These are phyloP conservation scores for Prunella vulgaris DNA, from an alignment of 257 asterid genomes.

Conservation along the genomic window DNA sequence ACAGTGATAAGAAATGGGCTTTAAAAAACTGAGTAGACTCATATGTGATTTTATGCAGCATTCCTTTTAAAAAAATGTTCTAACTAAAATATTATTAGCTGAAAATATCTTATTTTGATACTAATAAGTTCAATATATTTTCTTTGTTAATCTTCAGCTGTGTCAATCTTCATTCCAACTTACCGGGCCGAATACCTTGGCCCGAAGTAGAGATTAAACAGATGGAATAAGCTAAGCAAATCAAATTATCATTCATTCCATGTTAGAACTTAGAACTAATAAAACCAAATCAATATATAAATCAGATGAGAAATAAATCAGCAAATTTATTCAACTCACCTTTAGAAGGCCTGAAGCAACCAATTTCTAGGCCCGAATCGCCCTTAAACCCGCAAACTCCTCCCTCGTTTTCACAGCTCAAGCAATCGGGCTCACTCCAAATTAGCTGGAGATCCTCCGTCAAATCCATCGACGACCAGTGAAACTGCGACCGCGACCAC, in stretches of 20 bases:
- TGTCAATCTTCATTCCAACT: not conserved
- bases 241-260: not conserved
- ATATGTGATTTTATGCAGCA: too few species aligned
- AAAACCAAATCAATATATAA: not conserved
- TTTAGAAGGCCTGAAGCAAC: constrained; percentile 34
- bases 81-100: too few species aligned
- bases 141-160: not conserved
- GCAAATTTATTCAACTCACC: constrained; percentile 30
- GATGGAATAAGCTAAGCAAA: not conserved
- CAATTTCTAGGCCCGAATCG: constrained; percentile 30
- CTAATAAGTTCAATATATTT: too few species aligned
- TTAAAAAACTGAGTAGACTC: too few species aligned
- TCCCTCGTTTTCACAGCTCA: constrained; percentile 41
- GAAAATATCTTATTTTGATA: not conserved
- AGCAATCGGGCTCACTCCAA: constrained; percentile 49
- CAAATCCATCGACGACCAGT: constrained; percentile 34
- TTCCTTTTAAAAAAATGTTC: too few species aligned
- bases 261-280: not conserved
- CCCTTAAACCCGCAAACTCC: constrained; percentile 42
- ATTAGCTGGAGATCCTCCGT: constrained; percentile 46
- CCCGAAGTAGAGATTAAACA: not conserved
- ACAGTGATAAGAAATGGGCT: too few species aligned
- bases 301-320: not conserved
- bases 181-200: not conserved
- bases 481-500: constrained; percentile 27